Conservation (phyloP, 2,329 filamentous ascomycete genomes). For the Ophiocordyceps camponoti-saundersi region DNA sequence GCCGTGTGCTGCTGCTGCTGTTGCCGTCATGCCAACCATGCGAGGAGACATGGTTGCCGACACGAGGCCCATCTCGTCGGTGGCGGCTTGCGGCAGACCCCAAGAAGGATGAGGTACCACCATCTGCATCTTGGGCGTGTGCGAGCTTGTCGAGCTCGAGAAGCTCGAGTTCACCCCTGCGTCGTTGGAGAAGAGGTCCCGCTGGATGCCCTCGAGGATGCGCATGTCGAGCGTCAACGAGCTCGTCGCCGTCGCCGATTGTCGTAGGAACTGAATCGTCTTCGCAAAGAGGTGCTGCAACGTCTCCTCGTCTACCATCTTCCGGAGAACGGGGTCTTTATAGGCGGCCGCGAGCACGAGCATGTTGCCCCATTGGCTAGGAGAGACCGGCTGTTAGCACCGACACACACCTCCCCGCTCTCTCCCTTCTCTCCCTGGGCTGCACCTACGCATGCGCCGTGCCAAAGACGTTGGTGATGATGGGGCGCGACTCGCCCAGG, state of each 20-base stretch:
- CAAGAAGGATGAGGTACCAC: slow-evolving; percentile 3
- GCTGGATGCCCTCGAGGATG: slow-evolving; percentile 45
- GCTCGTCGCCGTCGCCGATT: slow-evolving; percentile 56
- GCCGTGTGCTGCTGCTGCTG: background rate
- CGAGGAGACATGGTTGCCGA: slow-evolving; percentile 1
- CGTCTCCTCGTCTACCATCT: slow-evolving; percentile 35
- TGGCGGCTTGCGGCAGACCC: background rate
- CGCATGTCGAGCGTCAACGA: slow-evolving; percentile 56
- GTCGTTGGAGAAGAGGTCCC: slow-evolving; percentile 22
- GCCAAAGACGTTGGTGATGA: slow-evolving; percentile 92
- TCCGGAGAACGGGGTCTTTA: slow-evolving; percentile 43
- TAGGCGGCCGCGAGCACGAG: slow-evolving; percentile 76
- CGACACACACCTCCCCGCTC: no score
- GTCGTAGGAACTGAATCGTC: slow-evolving; percentile 61
- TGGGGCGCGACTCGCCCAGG: slow-evolving; percentile 43
- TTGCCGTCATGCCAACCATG: background rate
- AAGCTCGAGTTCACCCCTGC: slow-evolving; percentile 20
- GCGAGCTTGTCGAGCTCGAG: slow-evolving; percentile 19
- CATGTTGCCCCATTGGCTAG: slow-evolving; percentile 90
- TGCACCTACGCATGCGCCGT: slow-evolving; percentile 81
- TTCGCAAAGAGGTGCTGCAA: slow-evolving; percentile 47
- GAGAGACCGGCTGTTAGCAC: slow-evolving; percentile 3
- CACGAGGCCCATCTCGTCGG: background rate
- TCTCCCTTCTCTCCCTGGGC: no score
- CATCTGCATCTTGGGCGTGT: slow-evolving; percentile 7